Evolutionary conservation across 176 grass and related monocot species (phyloP).

Genomic region (Areca catechu): DNA sequence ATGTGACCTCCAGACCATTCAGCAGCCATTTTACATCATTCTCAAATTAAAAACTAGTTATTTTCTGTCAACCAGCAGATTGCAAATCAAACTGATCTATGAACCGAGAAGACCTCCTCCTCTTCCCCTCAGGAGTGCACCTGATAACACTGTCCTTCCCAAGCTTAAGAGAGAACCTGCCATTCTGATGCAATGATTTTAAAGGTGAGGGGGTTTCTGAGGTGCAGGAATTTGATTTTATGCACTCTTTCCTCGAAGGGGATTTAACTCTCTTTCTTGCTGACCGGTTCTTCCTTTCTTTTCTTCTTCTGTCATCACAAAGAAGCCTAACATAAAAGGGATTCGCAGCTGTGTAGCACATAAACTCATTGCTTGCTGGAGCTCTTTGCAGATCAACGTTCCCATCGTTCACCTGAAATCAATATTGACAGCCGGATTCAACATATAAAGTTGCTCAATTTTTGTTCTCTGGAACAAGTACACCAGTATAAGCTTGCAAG

Average conservation of each 20-base stretch:
- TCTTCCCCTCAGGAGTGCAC: conserved; percentile 79
- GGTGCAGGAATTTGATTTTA: conserved; percentile 15
- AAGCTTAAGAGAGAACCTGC: conserved; percentile 39
- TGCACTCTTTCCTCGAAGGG: conserved; percentile 31
- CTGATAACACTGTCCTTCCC: conserved; percentile 27
- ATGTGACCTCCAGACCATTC: no score
- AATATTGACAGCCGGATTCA: no score
- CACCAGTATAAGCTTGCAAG: not conserved
- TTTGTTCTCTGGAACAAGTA: no score
- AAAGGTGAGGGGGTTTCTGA: conserved; percentile 19
- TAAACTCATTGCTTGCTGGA: conserved; percentile 30
- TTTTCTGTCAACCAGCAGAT: conserved; percentile 1
- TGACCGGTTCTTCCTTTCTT: conserved; percentile 23
- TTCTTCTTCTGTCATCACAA: conserved; percentile 21
- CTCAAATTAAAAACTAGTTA: not conserved
- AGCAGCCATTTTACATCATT: no score
- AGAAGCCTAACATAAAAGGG: conserved; percentile 60
- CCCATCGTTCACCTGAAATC: conserved; percentile 65
- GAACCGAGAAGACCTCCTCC: conserved; percentile 38
- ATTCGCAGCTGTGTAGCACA: conserved; percentile 68
- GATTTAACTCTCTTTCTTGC: conserved; percentile 65
- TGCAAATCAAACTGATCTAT: conserved; percentile 3
- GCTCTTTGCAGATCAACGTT: conserved; percentile 72
- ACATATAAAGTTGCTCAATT: no score
- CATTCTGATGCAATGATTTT: conserved; percentile 35